Conservation (phyloP, 768 basidiomycete genomes). For the Tulasnella calospora region DNA sequence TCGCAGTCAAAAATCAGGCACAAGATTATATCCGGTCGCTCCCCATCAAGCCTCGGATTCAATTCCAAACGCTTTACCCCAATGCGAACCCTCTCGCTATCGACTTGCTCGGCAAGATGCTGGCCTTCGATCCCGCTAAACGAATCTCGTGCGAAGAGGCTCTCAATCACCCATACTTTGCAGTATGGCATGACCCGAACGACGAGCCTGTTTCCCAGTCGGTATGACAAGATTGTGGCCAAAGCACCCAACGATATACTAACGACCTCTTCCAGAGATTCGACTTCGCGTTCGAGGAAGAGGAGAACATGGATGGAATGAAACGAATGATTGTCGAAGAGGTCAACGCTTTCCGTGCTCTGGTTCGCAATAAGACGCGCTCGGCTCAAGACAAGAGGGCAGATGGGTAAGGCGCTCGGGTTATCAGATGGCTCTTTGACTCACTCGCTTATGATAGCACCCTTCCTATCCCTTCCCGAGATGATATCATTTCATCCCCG, state of each 20-base stretch:
- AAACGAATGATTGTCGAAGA: constrained; percentile 91
- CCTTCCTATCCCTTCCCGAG: constrained; percentile 72
- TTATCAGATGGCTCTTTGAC: background rate
- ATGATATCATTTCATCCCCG: constrained; percentile 76
- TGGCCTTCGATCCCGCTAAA: constrained; percentile 94
- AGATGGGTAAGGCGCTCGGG: constrained; percentile 60
- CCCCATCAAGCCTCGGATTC: constrained; percentile 92
- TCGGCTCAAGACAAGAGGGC: constrained; percentile 66
- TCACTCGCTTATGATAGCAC: constrained; percentile 37
- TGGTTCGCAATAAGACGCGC: constrained; percentile 80
- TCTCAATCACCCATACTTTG: constrained; percentile 86
- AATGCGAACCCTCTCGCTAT: constrained; percentile 90
- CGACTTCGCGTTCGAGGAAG: constrained; percentile 94
- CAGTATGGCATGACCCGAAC: constrained; percentile 96
- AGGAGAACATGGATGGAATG: constrained; percentile 97
- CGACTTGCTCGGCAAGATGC: constrained; percentile 83
- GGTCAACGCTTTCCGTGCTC: constrained; percentile 80
- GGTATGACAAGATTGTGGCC: constrained; percentile 39
- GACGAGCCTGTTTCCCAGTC: constrained; percentile 84
- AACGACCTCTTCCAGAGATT: constrained; percentile 52
- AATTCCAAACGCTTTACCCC: constrained; percentile 88
- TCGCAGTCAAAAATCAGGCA: constrained; percentile 48
- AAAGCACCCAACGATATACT: no score
- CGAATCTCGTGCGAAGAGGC: constrained; percentile 96
- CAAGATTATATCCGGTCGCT: constrained; percentile 98